Conservation (phyloP, 208 protist genomes). For the Trypanosoma boissoni region DNA sequence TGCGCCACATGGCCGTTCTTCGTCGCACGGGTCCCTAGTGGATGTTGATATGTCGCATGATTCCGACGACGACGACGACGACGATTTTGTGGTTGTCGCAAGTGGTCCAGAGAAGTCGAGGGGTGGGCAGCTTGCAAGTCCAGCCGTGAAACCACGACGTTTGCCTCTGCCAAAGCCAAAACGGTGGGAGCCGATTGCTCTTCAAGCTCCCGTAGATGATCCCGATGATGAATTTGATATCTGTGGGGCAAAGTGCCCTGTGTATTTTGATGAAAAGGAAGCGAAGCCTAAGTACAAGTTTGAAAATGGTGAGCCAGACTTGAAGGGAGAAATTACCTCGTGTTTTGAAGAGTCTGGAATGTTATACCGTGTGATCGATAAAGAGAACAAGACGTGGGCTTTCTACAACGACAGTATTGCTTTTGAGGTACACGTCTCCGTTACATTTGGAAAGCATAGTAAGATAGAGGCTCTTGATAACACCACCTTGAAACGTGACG, state of each 20-base stretch:
- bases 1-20: neutral
- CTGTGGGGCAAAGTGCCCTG: slow-evolving; percentile 37
- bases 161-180: slow-evolving; percentile 29
- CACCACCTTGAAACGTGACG: slow-evolving; percentile 36
- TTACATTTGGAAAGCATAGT: slow-evolving; percentile 72
- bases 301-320: slow-evolving; percentile 61
- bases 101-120: neutral
- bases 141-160: slow-evolving; percentile 55
- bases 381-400: slow-evolving; percentile 68
- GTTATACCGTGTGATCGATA: slow-evolving; percentile 81
- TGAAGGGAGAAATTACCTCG: slow-evolving; percentile 62
- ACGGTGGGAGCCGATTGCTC: slow-evolving; percentile 41
- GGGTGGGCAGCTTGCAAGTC: slow-evolving; percentile 19
- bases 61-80: neutral
- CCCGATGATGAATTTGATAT: slow-evolving; percentile 82
- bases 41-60: no score
- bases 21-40: no score
- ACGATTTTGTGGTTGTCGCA: neutral
- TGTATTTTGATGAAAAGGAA: slow-evolving; percentile 32
- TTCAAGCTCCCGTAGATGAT: slow-evolving; percentile 47
- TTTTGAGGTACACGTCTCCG: slow-evolving; percentile 73
- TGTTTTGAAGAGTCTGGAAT: slow-evolving; percentile 83
- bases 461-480: slow-evolving; percentile 77
- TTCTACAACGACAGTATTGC: slow-evolving; percentile 87
- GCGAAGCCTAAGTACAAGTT: slow-evolving; percentile 37